Percentiles rank a stretch among this genome's conserved stretches.
Conservation (phyloP, 1,139 yeast species). For the Debaryomycetaceae sp. region DNA sequence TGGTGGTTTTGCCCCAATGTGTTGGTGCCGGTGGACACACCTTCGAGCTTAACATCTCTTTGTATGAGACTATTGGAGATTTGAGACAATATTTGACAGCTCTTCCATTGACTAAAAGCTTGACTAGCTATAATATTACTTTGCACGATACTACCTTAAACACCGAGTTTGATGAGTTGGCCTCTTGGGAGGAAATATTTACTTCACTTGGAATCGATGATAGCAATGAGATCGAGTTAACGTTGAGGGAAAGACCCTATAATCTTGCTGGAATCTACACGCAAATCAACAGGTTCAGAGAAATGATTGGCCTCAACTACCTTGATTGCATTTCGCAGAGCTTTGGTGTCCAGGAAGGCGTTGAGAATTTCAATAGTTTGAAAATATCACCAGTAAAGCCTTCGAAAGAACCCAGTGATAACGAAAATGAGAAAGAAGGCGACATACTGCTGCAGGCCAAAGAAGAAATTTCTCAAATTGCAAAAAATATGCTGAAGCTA, state of each 20-base stretch:
- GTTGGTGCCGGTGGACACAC: constrained; percentile 17
- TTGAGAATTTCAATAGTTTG: constrained; percentile 27
- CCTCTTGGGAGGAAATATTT: constrained; percentile 29
- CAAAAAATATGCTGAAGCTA: not conserved
- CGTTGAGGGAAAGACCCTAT: constrained; percentile 33
- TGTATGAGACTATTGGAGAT: constrained; percentile 52
- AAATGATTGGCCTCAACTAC: constrained; percentile 42
- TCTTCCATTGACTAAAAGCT: constrained; percentile 52
- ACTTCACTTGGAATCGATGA: constrained; percentile 18
- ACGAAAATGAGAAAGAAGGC: constrained; percentile 9
- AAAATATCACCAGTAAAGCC: constrained; percentile 22
- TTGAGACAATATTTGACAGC: constrained; percentile 56
- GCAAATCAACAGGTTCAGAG: constrained; percentile 42
- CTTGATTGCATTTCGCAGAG: constrained; percentile 28
- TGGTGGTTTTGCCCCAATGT: constrained; percentile 31
- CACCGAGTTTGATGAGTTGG: constrained; percentile 29
- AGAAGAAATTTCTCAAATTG: constrained; percentile 2
- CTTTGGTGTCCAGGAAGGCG: constrained; percentile 25
- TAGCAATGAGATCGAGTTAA: constrained; percentile 14
- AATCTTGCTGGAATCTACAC: constrained; percentile 37
- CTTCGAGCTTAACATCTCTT: constrained; percentile 30
- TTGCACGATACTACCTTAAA: constrained; percentile 34
- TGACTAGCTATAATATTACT: constrained; percentile 56
- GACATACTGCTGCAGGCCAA: constrained; percentile 20
- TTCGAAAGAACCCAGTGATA: constrained; percentile 4